Conservation (phyloP, 257 asterid genomes). For the Ehretia macrophylla region DNA sequence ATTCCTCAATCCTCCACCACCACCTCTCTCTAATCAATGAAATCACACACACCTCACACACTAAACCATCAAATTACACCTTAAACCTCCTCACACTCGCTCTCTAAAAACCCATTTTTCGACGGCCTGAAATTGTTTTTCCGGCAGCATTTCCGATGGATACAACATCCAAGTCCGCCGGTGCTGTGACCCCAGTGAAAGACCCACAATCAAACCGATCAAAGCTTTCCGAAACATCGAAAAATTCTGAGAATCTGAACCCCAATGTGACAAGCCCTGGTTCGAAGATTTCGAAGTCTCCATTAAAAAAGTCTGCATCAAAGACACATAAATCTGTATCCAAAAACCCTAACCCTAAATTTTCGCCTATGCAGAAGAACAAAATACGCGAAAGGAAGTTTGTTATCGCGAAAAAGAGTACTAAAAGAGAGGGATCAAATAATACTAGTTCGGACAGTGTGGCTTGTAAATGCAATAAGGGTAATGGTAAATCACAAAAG, state of each 20-base stretch:
- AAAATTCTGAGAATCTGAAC: constrained; percentile 44
- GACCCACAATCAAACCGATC: constrained; percentile 22
- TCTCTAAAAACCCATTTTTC: background rate
- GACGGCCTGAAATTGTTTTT: background rate
- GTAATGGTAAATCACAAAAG: constrained; percentile 36
- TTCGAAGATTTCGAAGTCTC: constrained; percentile 40
- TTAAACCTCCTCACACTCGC: background rate
- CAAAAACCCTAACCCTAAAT: constrained; percentile 28
- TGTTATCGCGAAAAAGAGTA: constrained; percentile 61
- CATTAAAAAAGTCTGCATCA: constrained; percentile 35
- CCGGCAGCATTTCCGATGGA: constrained; percentile 23
- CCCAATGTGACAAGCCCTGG: constrained; percentile 51
- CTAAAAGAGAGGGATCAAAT: constrained; percentile 23
- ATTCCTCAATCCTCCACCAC: too few relatives aligned
- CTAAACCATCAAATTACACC: constrained; percentile 1
- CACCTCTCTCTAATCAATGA: constrained; percentile 20
- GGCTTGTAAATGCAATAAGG: constrained; percentile 53
- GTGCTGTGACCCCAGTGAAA: constrained; percentile 22
- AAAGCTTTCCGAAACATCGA: constrained; percentile 22
- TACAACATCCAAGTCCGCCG: constrained; percentile 13
- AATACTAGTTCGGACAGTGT: constrained; percentile 20
- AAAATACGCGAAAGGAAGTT: constrained; percentile 66
- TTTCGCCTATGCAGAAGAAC: too few relatives aligned
- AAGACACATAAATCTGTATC: constrained; percentile 36
- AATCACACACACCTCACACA: constrained; percentile 5